Percentiles rank a stretch among this genome's conserved stretches.
Evolutionary conservation across 768 basidiomycete genomes (phyloP).

Genomic region (Candolleomyces eurysporus): DNA sequence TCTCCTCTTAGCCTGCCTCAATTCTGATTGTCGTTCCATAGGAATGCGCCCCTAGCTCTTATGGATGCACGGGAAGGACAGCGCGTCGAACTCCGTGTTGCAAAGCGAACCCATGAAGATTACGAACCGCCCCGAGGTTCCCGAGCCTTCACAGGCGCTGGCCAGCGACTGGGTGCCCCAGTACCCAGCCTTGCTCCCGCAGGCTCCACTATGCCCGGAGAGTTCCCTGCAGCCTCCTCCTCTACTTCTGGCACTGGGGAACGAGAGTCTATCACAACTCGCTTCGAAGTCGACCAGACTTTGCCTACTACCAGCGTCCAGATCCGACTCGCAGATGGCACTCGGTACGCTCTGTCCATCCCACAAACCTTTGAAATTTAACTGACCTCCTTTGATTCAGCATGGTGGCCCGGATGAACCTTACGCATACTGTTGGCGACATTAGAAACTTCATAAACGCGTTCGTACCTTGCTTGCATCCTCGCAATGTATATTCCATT

Average conservation of each 20-base stretch:
- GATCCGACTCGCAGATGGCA: constrained; percentile 87
- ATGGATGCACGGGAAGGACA: constrained; percentile 75
- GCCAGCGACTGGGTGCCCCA: constrained; percentile 80
- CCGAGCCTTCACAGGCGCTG: constrained; percentile 65
- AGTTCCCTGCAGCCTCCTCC: constrained; percentile 44
- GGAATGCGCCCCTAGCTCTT: constrained; percentile 75
- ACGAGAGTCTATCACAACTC: constrained; percentile 40
- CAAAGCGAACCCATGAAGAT: constrained; percentile 65
- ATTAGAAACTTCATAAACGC: constrained; percentile 87
- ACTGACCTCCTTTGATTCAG: constrained; percentile 31
- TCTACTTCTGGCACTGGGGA: constrained; percentile 17
- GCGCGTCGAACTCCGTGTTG: constrained; percentile 79
- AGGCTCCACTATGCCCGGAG: constrained; percentile 51
- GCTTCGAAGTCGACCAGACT: constrained; percentile 80
- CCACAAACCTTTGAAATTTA: neutral
- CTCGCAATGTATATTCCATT: neutral
- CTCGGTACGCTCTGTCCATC: constrained; percentile 49
- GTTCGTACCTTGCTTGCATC: constrained; percentile 44
- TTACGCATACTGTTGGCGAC: constrained; percentile 85
- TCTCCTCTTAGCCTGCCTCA: neutral
- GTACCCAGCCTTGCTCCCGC: constrained; percentile 27
- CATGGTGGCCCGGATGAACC: constrained; percentile 84
- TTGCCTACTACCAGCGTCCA: constrained; percentile 88
- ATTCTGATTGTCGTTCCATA: constrained; percentile 22
- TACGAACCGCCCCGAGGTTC: constrained; percentile 60